Evolutionary conservation across 768 basidiomycete genomes (phyloP).

Genomic region (Russula vinacea): DNA sequence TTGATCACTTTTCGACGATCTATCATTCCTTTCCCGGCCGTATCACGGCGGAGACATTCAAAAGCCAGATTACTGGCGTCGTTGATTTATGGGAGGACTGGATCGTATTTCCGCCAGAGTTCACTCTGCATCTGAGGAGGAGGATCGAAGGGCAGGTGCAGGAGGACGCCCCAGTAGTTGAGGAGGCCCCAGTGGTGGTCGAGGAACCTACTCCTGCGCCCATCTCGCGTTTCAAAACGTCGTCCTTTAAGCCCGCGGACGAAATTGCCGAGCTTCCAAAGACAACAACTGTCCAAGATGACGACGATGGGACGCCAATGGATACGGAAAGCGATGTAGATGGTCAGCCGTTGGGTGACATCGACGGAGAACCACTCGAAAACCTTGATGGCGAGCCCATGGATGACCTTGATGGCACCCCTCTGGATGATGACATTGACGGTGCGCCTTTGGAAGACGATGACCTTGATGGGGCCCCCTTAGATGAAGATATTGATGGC

Average conservation of each 20-base stretch:
- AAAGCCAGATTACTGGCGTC: slow-evolving; percentile 82
- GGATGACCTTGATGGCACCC: slow-evolving; percentile 40
- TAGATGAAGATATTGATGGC: slow-evolving; percentile 36
- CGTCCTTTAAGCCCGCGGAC: slow-evolving; percentile 70
- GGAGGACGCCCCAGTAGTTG: slow-evolving; percentile 31
- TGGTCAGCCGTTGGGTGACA: slow-evolving; percentile 49
- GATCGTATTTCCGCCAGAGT: slow-evolving; percentile 93
- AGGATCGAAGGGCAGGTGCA: slow-evolving; percentile 65
- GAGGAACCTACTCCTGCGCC: slow-evolving; percentile 35
- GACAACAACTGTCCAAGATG: slow-evolving; percentile 32
- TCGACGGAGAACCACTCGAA: slow-evolving; percentile 42
- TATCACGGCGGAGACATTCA: slow-evolving; percentile 95
- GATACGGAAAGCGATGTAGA: slow-evolving; percentile 50
- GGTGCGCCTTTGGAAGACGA: slow-evolving; percentile 30
- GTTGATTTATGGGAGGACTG: slow-evolving; percentile 98
- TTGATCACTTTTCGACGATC: slow-evolving; percentile 91
- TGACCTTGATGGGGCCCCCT: slow-evolving; percentile 25
- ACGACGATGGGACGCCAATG: slow-evolving; percentile 44
- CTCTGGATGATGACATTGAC: slow-evolving; percentile 39
- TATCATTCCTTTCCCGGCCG: slow-evolving; percentile 95
- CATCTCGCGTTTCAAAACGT: slow-evolving; percentile 69
- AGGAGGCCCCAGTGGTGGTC: slow-evolving; percentile 31
- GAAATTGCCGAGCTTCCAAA: slow-evolving; percentile 36
- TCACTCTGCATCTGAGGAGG: slow-evolving; percentile 66
- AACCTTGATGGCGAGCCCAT: slow-evolving; percentile 39